phyloP scores from a whole-genome alignment of 352 stramenopile genomes.

The Hyphochytrium catenoides region DNA sequence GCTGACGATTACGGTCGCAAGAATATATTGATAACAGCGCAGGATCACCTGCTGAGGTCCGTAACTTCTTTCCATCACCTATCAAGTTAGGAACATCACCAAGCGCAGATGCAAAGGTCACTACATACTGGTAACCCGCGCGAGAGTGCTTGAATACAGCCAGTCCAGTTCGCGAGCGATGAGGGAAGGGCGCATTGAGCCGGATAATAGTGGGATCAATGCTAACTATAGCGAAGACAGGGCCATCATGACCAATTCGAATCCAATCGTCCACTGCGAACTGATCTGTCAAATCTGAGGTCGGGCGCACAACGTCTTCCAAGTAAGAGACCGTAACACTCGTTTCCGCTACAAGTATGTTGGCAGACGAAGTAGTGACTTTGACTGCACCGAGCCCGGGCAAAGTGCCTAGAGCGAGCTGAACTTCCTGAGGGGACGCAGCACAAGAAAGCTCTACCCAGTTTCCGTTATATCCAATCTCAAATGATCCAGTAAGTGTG shows the following conservation, averaged over 20 bases:
- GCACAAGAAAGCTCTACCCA: too few relatives aligned
- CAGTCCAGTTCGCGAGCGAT: too few relatives aligned
- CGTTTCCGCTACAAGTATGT: slow-evolving; percentile 21
- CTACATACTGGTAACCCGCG: slow-evolving; percentile 31
- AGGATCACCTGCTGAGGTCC: slow-evolving; percentile 25
- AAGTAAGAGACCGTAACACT: slow-evolving; percentile 46
- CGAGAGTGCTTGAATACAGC: slow-evolving; percentile 66
- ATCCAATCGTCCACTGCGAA: slow-evolving; percentile 77
- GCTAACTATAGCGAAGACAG: slow-evolving; percentile 53
- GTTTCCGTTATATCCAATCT: too few relatives aligned
- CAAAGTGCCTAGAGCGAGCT: slow-evolving; percentile 56
- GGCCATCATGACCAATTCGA: slow-evolving; percentile 47
- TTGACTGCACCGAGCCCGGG: slow-evolving; percentile 46
- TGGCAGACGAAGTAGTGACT: slow-evolving; percentile 66
- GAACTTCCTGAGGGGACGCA: too few relatives aligned
- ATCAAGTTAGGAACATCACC: slow-evolving; percentile 29
- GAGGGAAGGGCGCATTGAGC: too few relatives aligned
- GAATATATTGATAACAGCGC: slow-evolving; percentile 26
- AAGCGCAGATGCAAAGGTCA: slow-evolving; percentile 40
- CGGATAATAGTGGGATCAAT: slow-evolving; percentile 38
- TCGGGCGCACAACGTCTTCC: slow-evolving; percentile 32
- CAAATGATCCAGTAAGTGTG: too few relatives aligned
- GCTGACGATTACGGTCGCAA: slow-evolving; percentile 55
- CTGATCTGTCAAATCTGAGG: slow-evolving; percentile 21
- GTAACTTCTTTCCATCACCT: too few relatives aligned